Percentiles rank a stretch among this genome's conserved stretches.
Conservation (phyloP, 768 basidiomycete species). For the Amanita molliuscula region DNA sequence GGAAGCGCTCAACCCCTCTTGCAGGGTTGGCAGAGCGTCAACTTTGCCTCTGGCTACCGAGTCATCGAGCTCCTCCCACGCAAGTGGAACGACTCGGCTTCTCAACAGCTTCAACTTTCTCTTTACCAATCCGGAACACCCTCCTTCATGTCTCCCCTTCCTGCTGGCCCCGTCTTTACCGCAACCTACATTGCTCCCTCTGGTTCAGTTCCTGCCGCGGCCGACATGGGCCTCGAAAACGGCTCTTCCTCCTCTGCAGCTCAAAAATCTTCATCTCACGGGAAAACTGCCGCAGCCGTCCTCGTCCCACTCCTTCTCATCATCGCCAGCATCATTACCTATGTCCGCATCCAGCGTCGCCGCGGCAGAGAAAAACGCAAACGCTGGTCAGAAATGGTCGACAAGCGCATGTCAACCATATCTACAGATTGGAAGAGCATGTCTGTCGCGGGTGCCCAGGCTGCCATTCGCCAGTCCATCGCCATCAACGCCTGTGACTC, state of each 20-base stretch:
- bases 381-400: slow-evolving; percentile 56
- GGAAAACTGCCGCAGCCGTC: slow-evolving; percentile 58
- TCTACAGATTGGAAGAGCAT: slow-evolving; percentile 71
- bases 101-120: slow-evolving; percentile 42
- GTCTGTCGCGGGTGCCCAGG: slow-evolving; percentile 56
- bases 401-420: slow-evolving; percentile 79
- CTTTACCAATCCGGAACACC: slow-evolving; percentile 43
- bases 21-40: slow-evolving; percentile 48
- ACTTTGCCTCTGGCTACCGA: slow-evolving; percentile 37
- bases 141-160: slow-evolving; percentile 39
- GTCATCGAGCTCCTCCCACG: slow-evolving; percentile 40
- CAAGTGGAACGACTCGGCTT: slow-evolving; percentile 60
- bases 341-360: slow-evolving; percentile 43
- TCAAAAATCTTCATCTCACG: slow-evolving; percentile 27
- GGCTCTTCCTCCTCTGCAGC: slow-evolving; percentile 14
- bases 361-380: slow-evolving; percentile 40
- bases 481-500: slow-evolving; percentile 35
- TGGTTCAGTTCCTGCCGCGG: slow-evolving; percentile 27
- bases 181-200: slow-evolving; percentile 44
- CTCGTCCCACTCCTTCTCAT: slow-evolving; percentile 53
- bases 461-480: slow-evolving; percentile 64
- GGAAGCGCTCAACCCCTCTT: slow-evolving; percentile 28
- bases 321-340: slow-evolving; percentile 29
- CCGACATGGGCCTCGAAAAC: slow-evolving; percentile 35
- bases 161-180: slow-evolving; percentile 61